Base-by-base conservation (phyloP, 352 stramenopile species). In the Globisporangium rhizosaccharum region DNA sequence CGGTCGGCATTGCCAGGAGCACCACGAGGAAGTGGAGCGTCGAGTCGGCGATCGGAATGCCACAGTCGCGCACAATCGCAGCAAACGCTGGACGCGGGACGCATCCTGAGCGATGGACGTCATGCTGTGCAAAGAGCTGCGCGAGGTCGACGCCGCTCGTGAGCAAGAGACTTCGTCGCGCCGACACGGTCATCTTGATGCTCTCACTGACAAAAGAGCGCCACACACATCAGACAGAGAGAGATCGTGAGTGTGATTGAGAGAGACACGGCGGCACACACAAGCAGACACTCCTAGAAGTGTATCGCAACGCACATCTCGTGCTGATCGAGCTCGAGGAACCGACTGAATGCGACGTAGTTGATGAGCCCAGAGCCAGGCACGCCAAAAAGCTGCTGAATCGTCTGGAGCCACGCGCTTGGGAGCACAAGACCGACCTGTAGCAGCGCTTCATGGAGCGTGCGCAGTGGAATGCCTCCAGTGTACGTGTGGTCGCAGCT, bases 21-120 rank as follows among this genome's bases (percentile, higher is more conserved):
- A 87, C 61, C 56, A 85, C 68, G 33, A 87, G 53, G 25, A 87
- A 82, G 53, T 87, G 76, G 6, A 85, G 51, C 14, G 64, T 72
- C 3, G 63, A 65, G 25, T 87, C 74, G 3, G 65, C 20, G 12
- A 84, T 57, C 5, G 62, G 23, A 18, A 82, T 62, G 18, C 59
- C 73, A 44, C 70, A 72, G 30, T 80, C 66, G 39, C 67, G 63
- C 39, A 85, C 30, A 25, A 84, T 65, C 3, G 62, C 67, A 3
- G 69, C 56, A 52, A 87, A 87, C 2, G 51, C 67, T 8, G 65
- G 45, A 47, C 73, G 66, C 28, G 75, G 57, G 11, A 85, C 51
- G 56, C 69, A 85, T 5, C 76, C 79, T 8, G 72, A 71, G 20
- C 65, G 61, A 14, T 72, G 61, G 1, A 44, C 18, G 47, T 88